A percentile compares a stretch with the other conserved stretches of the same genome.
Conservation (phyloP, 805 yeast genomes). For the Ascoidea rubescens region DNA sequence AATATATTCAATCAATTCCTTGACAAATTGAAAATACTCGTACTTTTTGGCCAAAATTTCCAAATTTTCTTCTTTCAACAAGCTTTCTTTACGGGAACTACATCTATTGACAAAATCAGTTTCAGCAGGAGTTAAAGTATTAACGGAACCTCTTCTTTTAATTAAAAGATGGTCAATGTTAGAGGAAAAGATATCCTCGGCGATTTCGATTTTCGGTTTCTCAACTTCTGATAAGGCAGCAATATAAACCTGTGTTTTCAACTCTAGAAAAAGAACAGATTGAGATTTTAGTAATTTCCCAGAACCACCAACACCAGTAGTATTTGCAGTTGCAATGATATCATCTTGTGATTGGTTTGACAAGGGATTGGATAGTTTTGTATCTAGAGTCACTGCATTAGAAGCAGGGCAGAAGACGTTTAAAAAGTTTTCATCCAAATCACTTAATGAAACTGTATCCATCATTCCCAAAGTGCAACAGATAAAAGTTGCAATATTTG, state of each 20-base stretch:
- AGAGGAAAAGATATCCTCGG: slow-evolving; percentile 65
- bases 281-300: slow-evolving; percentile 67
- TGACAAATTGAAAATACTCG: slow-evolving; percentile 76
- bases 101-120: slow-evolving; percentile 67
- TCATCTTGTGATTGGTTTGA: slow-evolving; percentile 4
- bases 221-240: slow-evolving; percentile 60
- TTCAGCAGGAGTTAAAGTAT: slow-evolving; percentile 57
- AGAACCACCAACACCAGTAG: slow-evolving; percentile 23
- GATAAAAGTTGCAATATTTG: slow-evolving; percentile 76
- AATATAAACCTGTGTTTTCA: slow-evolving; percentile 91
- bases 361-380: not conserved
- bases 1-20: slow-evolving; percentile 66
- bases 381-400: slow-evolving; percentile 2
- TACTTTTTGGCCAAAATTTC: slow-evolving; percentile 53
- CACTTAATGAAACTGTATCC: slow-evolving; percentile 74
- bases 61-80: slow-evolving; percentile 32
- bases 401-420: slow-evolving; percentile 72
- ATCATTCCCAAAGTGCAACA: slow-evolving; percentile 77
- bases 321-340: slow-evolving; percentile 10
- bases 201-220: slow-evolving; percentile 46
- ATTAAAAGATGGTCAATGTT: slow-evolving; percentile 32
- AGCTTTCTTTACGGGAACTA: slow-evolving; percentile 48
- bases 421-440: slow-evolving; percentile 66
- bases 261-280: slow-evolving; percentile 65
- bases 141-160: slow-evolving; percentile 21